Conservation (phyloP, 1,139 yeast genomes). For the Yamadazyma jaroonii region DNA sequence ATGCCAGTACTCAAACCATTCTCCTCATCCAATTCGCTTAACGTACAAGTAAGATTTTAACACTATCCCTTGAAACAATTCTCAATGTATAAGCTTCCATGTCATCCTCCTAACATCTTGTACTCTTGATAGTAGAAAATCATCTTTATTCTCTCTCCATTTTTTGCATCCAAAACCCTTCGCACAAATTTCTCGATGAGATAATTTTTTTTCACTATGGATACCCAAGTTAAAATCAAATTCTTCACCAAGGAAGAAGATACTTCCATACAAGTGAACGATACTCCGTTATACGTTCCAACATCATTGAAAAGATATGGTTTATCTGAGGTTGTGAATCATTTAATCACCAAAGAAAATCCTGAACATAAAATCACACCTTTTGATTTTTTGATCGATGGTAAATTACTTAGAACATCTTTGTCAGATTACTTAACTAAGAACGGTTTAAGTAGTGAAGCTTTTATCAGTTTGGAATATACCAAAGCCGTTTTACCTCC, state of each 20-base stretch:
- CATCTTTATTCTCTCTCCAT: too few species aligned
- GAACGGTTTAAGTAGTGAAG: slow-evolving; percentile 81
- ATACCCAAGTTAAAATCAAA: slow-evolving; percentile 62
- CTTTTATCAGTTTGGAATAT: slow-evolving; percentile 77
- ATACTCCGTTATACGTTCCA: slow-evolving; percentile 85
- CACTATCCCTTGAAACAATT: too few species aligned
- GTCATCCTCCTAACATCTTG: too few species aligned
- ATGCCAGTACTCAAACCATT: slow-evolving; percentile 18
- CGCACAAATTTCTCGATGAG: slow-evolving; percentile 4
- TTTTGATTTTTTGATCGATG: slow-evolving; percentile 88
- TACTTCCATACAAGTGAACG: slow-evolving; percentile 67
- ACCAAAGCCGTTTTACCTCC: slow-evolving; percentile 95
- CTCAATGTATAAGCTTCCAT: too few species aligned
- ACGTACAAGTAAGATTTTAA: slow-evolving; percentile 16
- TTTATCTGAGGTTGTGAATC: slow-evolving; percentile 91
- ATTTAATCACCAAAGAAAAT: slow-evolving; percentile 49
- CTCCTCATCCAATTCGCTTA: slow-evolving; percentile 12
- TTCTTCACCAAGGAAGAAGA: slow-evolving; percentile 87
- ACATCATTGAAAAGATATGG: slow-evolving; percentile 85
- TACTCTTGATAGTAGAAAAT: too few species aligned
- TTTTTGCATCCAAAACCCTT: slow-evolving; percentile 1
- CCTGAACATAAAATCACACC: slow-evolving; percentile 66
- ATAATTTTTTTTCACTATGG: slow-evolving; percentile 19
- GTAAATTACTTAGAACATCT: slow-evolving; percentile 72
- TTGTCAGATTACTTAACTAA: slow-evolving; percentile 73